These are phyloP conservation scores for Rhododendron griersonianum DNA, from an alignment of 148 eudicot genomes.

Conservation along the genomic window DNA sequence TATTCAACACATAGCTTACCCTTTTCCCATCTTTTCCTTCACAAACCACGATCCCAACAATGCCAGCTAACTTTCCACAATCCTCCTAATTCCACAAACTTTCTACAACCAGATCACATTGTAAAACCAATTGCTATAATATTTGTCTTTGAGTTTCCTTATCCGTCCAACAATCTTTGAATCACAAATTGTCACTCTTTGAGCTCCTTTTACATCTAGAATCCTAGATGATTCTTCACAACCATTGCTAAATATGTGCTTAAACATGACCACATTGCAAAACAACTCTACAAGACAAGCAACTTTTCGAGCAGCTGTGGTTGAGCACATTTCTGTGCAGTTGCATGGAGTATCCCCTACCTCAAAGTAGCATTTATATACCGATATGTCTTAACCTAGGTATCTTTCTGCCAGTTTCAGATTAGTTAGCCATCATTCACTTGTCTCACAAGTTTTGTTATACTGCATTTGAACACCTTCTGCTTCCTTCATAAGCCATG, in stretches of 20 bases:
- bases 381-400: background rate
- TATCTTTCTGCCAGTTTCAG: background rate
- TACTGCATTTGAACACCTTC: background rate
- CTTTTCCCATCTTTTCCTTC: background rate
- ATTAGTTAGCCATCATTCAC: background rate
- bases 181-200: background rate
- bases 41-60: background rate
- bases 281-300: background rate
- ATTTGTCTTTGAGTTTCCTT: background rate
- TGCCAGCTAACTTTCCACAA: background rate
- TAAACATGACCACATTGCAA: background rate
- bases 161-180: background rate
- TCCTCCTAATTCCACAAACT: background rate
- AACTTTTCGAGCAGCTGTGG: background rate
- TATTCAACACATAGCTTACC: background rate
- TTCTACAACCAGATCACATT: background rate
- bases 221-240: background rate
- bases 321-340: background rate
- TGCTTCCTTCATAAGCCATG: background rate
- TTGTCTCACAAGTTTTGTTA: background rate
- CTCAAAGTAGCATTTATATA: background rate
- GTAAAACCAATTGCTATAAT: background rate
- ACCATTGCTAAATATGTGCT: background rate
- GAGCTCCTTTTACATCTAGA: background rate
- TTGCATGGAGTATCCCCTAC: background rate